These are phyloP conservation scores for Hysterangium stoloniferum DNA, from an alignment of 768 basidiomycete genomes.

Conservation along the genomic window DNA sequence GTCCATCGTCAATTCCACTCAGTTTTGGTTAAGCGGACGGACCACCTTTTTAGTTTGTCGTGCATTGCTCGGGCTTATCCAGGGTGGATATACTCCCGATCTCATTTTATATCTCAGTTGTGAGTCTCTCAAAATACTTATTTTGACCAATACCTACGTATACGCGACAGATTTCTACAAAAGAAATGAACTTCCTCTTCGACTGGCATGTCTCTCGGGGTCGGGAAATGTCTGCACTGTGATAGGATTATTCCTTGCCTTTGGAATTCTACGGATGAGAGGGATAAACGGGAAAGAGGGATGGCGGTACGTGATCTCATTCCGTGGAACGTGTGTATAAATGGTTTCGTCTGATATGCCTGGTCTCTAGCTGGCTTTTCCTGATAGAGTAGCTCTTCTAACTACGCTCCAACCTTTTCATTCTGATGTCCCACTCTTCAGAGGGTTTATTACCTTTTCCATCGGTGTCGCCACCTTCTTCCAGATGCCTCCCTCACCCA, in stretches of 20 bases:
- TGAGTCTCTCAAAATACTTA: conserved; percentile 19
- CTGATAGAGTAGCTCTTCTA: conserved; percentile 49
- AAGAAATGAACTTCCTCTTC: conserved; percentile 48
- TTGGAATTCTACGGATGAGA: conserved; percentile 52
- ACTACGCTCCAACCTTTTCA: background rate
- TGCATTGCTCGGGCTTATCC: conserved; percentile 38
- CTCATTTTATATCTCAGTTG: conserved; percentile 55
- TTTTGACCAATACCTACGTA: background rate
- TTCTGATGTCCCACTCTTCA: conserved; percentile 17
- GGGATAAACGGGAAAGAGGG: conserved; percentile 45
- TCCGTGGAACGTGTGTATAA: background rate
- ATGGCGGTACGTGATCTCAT: conserved; percentile 35
- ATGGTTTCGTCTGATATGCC: too few relatives aligned
- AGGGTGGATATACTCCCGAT: conserved; percentile 52
- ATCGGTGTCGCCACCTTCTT: conserved; percentile 51
- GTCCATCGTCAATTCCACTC: conserved; percentile 41
- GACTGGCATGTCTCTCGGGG: conserved; percentile 50
- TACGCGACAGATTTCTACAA: conserved; percentile 44
- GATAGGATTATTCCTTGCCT: conserved; percentile 47
- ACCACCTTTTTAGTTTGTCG: conserved; percentile 41
- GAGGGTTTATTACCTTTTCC: conserved; percentile 41
- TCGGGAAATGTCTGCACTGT: conserved; percentile 39
- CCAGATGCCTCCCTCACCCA: conserved; percentile 51
- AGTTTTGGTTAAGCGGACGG: conserved; percentile 51
- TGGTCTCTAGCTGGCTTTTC: conserved; percentile 46